These are phyloP conservation scores for Aspergillus olivimuriae DNA, from an alignment of 495 filamentous ascomycete species.

Conservation along the genomic window DNA sequence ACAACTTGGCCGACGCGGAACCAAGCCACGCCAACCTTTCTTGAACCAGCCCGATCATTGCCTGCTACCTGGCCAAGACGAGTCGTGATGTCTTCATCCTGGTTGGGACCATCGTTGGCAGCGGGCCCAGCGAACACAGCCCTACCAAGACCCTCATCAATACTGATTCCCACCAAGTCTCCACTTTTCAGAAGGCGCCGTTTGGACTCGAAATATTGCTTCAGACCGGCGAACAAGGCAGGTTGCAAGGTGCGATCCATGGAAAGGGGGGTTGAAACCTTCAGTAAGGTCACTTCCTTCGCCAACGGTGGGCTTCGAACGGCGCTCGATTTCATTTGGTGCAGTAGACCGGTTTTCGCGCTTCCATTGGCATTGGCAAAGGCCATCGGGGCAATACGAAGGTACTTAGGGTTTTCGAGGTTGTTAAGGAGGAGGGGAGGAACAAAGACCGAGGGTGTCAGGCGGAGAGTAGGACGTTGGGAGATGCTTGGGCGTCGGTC, in stretches of 20 bases:
- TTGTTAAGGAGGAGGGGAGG: constrained; percentile 85
- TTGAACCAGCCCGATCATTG: constrained; percentile 18
- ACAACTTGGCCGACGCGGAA: constrained; percentile 75
- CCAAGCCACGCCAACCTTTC: constrained; percentile 69
- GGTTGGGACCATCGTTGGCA: constrained; percentile 47
- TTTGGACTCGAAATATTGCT: constrained; percentile 76
- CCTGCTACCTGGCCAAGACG: constrained; percentile 33
- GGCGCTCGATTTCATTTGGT: constrained; percentile 44
- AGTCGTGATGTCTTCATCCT: constrained; percentile 57
- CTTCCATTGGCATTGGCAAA: constrained; percentile 30
- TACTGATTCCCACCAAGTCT: constrained; percentile 78
- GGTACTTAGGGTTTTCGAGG: constrained; percentile 65
- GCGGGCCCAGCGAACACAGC: constrained; percentile 59
- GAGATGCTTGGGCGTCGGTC: constrained; percentile 49
- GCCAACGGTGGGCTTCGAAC: constrained; percentile 70
- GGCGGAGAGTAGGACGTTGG: constrained; percentile 28
- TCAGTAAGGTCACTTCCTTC: constrained; percentile 84
- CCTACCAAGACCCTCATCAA: constrained; percentile 75
- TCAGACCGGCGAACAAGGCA: constrained; percentile 74
- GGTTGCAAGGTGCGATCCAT: constrained; percentile 80
- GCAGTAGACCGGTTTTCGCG: constrained; percentile 30
- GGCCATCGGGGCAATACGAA: constrained; percentile 61
- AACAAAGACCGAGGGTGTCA: constrained; percentile 61
- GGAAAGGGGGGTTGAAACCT: constrained; percentile 80
- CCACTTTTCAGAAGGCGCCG: constrained; percentile 73